These are phyloP conservation scores for Ashbya aceris DNA, from an alignment of 1,139 yeast species.

Conservation along the genomic window DNA sequence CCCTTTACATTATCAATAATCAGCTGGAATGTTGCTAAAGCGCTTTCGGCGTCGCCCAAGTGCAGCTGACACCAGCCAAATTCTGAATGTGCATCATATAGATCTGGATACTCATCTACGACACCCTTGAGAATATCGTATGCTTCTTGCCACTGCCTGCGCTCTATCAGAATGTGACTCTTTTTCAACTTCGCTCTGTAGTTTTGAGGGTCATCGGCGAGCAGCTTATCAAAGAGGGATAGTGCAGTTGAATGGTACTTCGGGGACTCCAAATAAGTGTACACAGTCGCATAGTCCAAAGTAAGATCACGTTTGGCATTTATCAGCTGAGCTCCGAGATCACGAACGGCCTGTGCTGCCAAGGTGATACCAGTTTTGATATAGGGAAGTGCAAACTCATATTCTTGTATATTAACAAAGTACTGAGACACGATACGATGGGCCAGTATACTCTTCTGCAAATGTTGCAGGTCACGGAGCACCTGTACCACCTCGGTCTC, in stretches of 20 bases:
- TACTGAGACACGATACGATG: slow-evolving; percentile 57
- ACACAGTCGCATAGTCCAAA: slow-evolving; percentile 62
- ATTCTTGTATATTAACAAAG: slow-evolving; percentile 54
- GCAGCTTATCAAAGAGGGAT: slow-evolving; percentile 56
- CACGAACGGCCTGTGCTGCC: slow-evolving; percentile 41
- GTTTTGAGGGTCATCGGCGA: slow-evolving; percentile 42
- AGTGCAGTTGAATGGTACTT: slow-evolving; percentile 73
- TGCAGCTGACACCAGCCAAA: slow-evolving; percentile 71
- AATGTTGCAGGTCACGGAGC: slow-evolving; percentile 43
- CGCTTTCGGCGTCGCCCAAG: slow-evolving; percentile 42
- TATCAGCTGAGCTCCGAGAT: slow-evolving; percentile 39
- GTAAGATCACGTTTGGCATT: slow-evolving; percentile 53
- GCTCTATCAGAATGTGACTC: slow-evolving; percentile 66
- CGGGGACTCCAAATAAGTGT: slow-evolving; percentile 84
- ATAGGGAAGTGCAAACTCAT: slow-evolving; percentile 49
- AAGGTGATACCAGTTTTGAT: slow-evolving; percentile 55
- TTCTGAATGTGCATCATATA: slow-evolving; percentile 57
- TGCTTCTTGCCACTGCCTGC: slow-evolving; percentile 50
- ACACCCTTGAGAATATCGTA: slow-evolving; percentile 43
- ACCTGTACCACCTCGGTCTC: slow-evolving; percentile 48
- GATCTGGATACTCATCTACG: slow-evolving; percentile 40
- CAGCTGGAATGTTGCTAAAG: slow-evolving; percentile 41
- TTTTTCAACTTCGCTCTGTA: slow-evolving; percentile 69
- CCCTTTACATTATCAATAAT: slow-evolving; percentile 42
- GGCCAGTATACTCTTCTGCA: slow-evolving; percentile 47